phyloP scores from a whole-genome alignment of 2,329 filamentous ascomycete genomes.

The Colletotrichum horii region DNA sequence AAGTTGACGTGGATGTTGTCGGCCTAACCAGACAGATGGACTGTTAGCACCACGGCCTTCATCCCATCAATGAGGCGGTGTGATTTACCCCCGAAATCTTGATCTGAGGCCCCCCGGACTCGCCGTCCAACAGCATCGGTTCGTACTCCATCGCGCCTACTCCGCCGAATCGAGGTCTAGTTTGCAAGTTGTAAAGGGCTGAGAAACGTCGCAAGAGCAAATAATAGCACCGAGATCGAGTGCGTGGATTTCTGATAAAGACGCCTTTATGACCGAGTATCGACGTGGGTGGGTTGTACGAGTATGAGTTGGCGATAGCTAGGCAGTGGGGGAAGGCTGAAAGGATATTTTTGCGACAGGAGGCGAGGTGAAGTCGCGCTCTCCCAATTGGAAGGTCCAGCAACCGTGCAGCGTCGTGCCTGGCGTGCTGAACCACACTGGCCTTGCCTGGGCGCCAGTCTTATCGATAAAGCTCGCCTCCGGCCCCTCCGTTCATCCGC shows the following conservation, averaged over 20 bases:
- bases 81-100: slow-evolving; percentile 62
- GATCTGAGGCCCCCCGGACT: slow-evolving; percentile 60
- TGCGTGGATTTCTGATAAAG: neutral
- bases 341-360: slow-evolving; percentile 21
- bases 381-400: slow-evolving; percentile 14
- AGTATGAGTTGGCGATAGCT: neutral
- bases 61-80: neutral
- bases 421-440: neutral
- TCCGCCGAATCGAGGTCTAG: neutral
- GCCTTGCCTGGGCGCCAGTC: neutral
- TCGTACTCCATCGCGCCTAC: slow-evolving; percentile 59
- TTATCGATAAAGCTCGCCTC: slow-evolving; percentile 18
- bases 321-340: slow-evolving; percentile 16
- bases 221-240: neutral
- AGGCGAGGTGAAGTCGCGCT: neutral
- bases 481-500: slow-evolving; percentile 17
- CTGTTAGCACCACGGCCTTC: neutral
- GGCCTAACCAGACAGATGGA: slow-evolving; percentile 57
- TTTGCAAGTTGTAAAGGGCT: neutral
- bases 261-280: neutral
- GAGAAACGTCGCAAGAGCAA: neutral
- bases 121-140: slow-evolving; percentile 63
- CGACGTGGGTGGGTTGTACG: neutral
- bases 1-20: slow-evolving; percentile 86
- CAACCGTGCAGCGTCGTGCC: neutral